Base-by-base conservation (phyloP, 768 basidiomycete genomes). In the Tricholoma furcatifolium region DNA sequence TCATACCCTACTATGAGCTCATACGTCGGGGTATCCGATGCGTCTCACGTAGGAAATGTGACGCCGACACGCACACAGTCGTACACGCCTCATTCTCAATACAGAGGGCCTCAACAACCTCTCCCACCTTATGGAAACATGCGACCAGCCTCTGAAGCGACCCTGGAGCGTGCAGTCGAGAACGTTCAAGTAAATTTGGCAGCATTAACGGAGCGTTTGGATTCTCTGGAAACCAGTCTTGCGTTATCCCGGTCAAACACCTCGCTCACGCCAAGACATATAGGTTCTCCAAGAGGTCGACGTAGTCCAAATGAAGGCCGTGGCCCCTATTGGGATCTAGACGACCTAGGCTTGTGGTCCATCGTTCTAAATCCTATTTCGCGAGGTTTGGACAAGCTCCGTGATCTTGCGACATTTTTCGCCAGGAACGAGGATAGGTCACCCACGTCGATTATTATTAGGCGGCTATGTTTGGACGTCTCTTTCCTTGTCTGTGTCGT, bases 281-380 rank as follows among this genome's bases (percentile, higher is more conserved):
- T 67, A 24, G 72, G 71, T 31, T 75, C 75, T 38, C 70, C 78
- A 12, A 54, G 70, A 11, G 71, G 75, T 42, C 70, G 75, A n/a
- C 70, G 72, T 31, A 80, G 77, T 32, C 78, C 78, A 5, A 61
- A 72, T 31, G 64, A 67, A 36, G 61, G 70, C 3, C 64, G 63
- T 31, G 69, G 66, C 10, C 67, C 68, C 30, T 68, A 75, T 17
- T 89, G 86, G 85, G 86, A 91, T 63, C 62, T 88, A n/a, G 80
- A 89, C 45, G 88, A 92, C 64, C 74, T 92, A 65, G 91, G 91
- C 43, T 79, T 92, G 74, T 93, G 91, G 91, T 81, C 91, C 6
- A 60, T 86, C 41, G 72, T 91, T 14, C 70, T 90, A 6, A 82
- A 79, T 54, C 89, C 89, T 9, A 47, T 91, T 11, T 68, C 79